Conservation (phyloP, 2,329 filamentous ascomycete genomes). For the Colletotrichum cuscutae region DNA sequence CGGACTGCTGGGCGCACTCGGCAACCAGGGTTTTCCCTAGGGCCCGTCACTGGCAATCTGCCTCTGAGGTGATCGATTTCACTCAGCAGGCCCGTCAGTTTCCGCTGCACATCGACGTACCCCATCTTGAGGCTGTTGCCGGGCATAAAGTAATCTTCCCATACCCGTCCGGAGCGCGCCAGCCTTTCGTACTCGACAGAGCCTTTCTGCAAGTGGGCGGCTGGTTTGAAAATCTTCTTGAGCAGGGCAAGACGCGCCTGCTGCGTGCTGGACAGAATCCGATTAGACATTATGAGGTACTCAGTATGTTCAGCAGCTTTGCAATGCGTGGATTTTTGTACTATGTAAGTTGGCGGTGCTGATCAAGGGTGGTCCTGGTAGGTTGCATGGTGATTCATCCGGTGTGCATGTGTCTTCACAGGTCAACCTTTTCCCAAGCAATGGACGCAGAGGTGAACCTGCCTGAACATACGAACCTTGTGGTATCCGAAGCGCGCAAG, state of each 20-base stretch:
- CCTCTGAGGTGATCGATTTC: constrained; percentile 27
- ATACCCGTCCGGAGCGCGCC: constrained; percentile 36
- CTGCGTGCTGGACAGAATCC: not conserved
- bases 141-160: constrained; percentile 39
- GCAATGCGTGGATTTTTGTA: not conserved
- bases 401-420: not conserved
- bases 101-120: constrained; percentile 8
- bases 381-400: not conserved
- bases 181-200: constrained; percentile 35
- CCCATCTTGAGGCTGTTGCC: constrained; percentile 15
- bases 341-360: not conserved
- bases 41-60: not conserved
- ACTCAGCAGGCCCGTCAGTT: not conserved
- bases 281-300: not conserved
- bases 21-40: constrained; percentile 28
- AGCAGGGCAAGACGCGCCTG: constrained; percentile 20
- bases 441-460: not conserved
- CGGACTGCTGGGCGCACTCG: constrained; percentile 39
- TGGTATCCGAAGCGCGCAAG: not conserved
- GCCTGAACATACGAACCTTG: not conserved
- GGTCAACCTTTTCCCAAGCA: not conserved
- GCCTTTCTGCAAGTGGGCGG: constrained; percentile 9
- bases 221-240: constrained; percentile 22
- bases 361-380: not conserved
- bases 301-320: not conserved